Base-by-base conservation (phyloP, 1,139 yeast species). In the Candida buenavistaensis region DNA sequence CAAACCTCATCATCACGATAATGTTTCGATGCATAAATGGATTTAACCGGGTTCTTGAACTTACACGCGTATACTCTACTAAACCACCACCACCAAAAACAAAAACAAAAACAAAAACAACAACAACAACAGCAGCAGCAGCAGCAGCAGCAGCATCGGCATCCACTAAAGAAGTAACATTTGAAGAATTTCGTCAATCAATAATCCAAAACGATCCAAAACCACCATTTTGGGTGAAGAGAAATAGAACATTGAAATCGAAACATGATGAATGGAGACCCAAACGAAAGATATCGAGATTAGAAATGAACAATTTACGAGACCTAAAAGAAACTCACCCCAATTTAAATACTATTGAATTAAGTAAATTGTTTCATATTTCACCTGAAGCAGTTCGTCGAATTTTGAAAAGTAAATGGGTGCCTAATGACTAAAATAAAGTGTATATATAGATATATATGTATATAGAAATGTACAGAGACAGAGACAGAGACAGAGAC, bases 311-410 rank as follows among this genome's bases (percentile, higher is more conserved):
- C 14, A 80, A 80, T 35, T 71, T 90, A 5, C 62, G 86, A 35
- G 55, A 67, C 8, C 52, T 89, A 28, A 81, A 78, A 44, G 59
- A 61, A 19, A 64, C 67, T 35, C 58, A 72, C 47, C 96, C 96
- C 0, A 70, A 75, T 19, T 47, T 86, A 38, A 74, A 73, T 7
- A 73, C 82, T 1, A 63, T 69, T 2, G 83, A 80, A 32, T 58
- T 90, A 12, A 83, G 92, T 0, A 65, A 71, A 23, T 73, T 75
- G 51, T 89, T 83, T 57, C 66, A 73, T 37, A 72, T 88, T 3
- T 83, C 95, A 1, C 94, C 95, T 0, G 95, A 89, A 47, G 87
- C 94, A 0, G 75, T 89, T 1, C 64, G 96, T 39, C 71, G 96
- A 42, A 87, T 90, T 8, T 56, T 90, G 42, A 80, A 76, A 51